Base-by-base conservation (phyloP, 345 rosid genomes). In the Eutrema heterophyllum region DNA sequence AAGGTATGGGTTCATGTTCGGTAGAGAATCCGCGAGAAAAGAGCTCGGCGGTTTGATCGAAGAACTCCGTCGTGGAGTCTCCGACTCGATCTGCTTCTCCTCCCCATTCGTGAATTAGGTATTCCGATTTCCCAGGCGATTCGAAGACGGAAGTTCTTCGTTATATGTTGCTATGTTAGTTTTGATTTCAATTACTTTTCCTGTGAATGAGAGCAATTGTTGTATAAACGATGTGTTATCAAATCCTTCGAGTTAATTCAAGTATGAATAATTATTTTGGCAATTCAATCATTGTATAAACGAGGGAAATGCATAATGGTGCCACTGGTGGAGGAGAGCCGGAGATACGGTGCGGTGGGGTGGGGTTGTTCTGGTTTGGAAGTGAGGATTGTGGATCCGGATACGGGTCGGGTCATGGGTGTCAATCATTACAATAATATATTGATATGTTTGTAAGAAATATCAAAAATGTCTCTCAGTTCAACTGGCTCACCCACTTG, bases 1-100 rank as follows among this genome's bases (percentile, higher is more conserved):
- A 74, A 88, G 98, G 96, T 95, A 90, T 61, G 99, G 98, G 21
- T 95, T 95, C 85, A 85, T 87, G 96, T 88, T 90, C 59, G 99
- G 98, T 38, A 83, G 96, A 80, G 96, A 90, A 75, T 88, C 92
- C 6, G 97, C 92, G 64, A 86, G 96, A 52, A 92, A 88, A 76
- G 96, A 92, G 68, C 92, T 92, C 24, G 90, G 92, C 2, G 81
- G 83, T 50, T 68, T 92, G 78, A 92, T 96, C 68, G 90, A 85
- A 64, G 86, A 82, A 49, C 98, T 96, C 70, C 92, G 90, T 46
- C 82, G 86, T 32, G 76, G 80, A 45, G 70, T 79, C 59, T 57
- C 88, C 5, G 51, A 72, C 15, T 79, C n/a, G n/a, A n/a, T n/a
- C 88, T 7, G 39, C 38, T 48, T 63, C 84, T 11, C 56, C 84